phyloP scores from a whole-genome alignment of 192 early-diverging fungal species.

The Coemansia sp. region DNA sequence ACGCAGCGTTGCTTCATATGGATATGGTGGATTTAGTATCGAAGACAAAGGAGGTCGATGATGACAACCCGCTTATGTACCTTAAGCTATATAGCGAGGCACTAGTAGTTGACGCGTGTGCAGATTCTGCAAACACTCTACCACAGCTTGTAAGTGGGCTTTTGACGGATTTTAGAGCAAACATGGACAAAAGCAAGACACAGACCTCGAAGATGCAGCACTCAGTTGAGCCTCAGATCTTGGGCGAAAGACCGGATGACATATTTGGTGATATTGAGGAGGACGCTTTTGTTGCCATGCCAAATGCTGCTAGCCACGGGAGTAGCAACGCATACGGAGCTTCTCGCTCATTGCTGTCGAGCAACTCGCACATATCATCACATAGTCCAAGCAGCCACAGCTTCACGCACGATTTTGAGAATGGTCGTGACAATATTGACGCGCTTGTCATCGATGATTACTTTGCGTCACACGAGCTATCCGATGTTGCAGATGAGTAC shows the following conservation, averaged over 20 bases:
- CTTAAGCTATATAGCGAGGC: slow-evolving; percentile 47
- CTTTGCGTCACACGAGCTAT: slow-evolving; percentile 37
- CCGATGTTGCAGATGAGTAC: slow-evolving; percentile 41
- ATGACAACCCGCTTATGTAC: slow-evolving; percentile 38
- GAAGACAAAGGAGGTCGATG: slow-evolving; percentile 36
- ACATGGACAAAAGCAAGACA: neutral
- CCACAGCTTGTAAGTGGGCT: slow-evolving; percentile 31
- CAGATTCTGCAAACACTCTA: slow-evolving; percentile 39
- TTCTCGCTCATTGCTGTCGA: slow-evolving; percentile 12
- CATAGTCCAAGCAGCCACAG: slow-evolving; percentile 17
- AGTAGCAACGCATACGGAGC: neutral
- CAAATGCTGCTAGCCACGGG: slow-evolving; percentile 1
- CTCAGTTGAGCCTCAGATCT: slow-evolving; percentile 20
- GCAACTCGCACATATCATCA: slow-evolving; percentile 13
- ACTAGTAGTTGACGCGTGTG: slow-evolving; percentile 42
- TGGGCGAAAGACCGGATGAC: slow-evolving; percentile 32
- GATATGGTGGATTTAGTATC: slow-evolving; percentile 50
- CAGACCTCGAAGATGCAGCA: neutral
- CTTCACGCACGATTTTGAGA: slow-evolving; percentile 51
- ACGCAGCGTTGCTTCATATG: slow-evolving; percentile 46
- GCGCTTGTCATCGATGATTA: slow-evolving; percentile 44
- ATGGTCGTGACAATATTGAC: slow-evolving; percentile 43
- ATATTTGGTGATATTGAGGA: slow-evolving; percentile 54
- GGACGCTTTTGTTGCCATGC: slow-evolving; percentile 34
- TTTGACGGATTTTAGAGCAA: slow-evolving; percentile 19